A percentile compares a stretch with the other conserved stretches of the same genome.
These are phyloP conservation scores for Botrytis pseudocinerea DNA, from an alignment of 2,329 filamentous ascomycete species.

Conservation along the genomic window DNA sequence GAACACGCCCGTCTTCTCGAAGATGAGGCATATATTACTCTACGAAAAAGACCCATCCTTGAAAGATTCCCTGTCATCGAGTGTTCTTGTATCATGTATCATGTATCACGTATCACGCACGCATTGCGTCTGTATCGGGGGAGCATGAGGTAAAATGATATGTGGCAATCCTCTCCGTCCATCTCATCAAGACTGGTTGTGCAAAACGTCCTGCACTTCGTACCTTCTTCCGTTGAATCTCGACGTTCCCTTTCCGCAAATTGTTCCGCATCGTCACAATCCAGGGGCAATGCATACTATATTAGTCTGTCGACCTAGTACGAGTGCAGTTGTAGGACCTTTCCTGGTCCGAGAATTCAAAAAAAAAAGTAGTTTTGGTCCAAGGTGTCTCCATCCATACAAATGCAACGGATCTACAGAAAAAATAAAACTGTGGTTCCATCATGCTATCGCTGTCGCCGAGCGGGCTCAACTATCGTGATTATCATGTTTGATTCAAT, in stretches of 20 bases:
- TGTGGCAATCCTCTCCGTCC: not conserved
- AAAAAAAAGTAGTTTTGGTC: not conserved
- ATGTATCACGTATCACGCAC: not conserved
- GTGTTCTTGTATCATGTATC: not conserved
- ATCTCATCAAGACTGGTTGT: too few relatives aligned
- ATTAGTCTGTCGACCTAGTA: not conserved
- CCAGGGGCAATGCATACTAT: not conserved
- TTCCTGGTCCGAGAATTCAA: not conserved
- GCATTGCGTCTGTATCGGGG: too few relatives aligned
- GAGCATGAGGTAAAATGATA: not conserved
- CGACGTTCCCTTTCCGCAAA: not conserved
- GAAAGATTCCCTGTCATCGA: not conserved
- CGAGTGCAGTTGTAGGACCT: not conserved
- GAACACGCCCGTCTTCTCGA: not conserved
- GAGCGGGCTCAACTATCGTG: not conserved
- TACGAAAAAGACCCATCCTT: not conserved
- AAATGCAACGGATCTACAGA: not conserved
- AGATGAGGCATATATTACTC: constrained; percentile 9
- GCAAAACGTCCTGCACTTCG: too few relatives aligned
- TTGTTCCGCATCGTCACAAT: constrained; percentile 8
- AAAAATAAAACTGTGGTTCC: not conserved
- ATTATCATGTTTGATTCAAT: not conserved
- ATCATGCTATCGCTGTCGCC: not conserved
- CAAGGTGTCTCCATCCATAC: not conserved
- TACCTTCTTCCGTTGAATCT: not conserved